Evolutionary conservation across 2,329 filamentous ascomycete genomes (phyloP).

Genomic region (Aspergillus sclerotialis): DNA sequence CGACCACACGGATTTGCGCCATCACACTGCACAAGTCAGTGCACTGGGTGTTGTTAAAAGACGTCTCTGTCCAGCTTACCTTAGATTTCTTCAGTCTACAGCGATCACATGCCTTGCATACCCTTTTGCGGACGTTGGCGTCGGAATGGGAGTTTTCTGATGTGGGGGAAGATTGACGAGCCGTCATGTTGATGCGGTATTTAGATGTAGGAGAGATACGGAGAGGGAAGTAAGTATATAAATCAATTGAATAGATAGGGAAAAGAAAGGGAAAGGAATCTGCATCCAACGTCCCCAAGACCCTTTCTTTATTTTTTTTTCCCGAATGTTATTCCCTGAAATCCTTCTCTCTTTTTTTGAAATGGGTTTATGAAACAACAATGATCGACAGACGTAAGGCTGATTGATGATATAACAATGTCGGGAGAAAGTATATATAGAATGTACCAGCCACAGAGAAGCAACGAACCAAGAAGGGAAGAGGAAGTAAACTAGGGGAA

Average conservation of each 20-base stretch:
- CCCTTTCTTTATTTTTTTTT: no score
- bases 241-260: no score
- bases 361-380: no score
- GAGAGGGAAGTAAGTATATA: no score
- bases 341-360: no score
- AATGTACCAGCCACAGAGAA: no score
- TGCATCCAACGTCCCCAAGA: no score
- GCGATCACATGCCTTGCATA: constrained; percentile 61
- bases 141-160: constrained; percentile 37
- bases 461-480: no score
- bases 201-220: constrained; percentile 4
- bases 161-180: constrained; percentile 33
- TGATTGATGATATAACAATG: constrained; percentile 12
- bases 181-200: constrained; percentile 30
- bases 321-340: no score
- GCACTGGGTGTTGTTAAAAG: constrained; percentile 7
- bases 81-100: constrained; percentile 62
- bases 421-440: constrained; percentile 1
- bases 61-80: constrained; percentile 29
- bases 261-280: no score
- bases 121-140: constrained; percentile 50
- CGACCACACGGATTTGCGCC: constrained; percentile 55
- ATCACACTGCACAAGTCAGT: constrained; percentile 45
- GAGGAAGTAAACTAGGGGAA: neutral
- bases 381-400: constrained; percentile 4